Conservation (phyloP, 768 basidiomycete species). For the Leccinum obscurum region DNA sequence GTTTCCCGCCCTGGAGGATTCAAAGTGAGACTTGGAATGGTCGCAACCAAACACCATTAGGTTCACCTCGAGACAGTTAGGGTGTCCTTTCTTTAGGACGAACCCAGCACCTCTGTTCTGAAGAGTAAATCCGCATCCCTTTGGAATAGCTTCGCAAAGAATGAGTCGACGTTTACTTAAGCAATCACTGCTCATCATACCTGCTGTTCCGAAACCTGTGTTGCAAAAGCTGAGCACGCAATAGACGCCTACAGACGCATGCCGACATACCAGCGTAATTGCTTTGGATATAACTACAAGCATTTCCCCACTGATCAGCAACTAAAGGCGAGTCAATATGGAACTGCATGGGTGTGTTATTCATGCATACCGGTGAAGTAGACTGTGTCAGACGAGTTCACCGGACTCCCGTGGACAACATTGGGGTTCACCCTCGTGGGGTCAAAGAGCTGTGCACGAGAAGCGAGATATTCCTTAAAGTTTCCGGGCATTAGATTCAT, state of each 20-base stretch:
- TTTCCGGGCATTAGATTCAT: conserved; percentile 6
- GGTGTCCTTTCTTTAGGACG: conserved; percentile 74
- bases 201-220: conserved; percentile 86
- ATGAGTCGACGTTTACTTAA: conserved; percentile 6
- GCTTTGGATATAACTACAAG: conserved; percentile 87
- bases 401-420: conserved; percentile 76
- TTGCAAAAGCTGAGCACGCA: conserved; percentile 5
- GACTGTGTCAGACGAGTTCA: conserved; percentile 88
- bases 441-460: conserved; percentile 80
- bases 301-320: conserved; percentile 85
- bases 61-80: conserved; percentile 75
- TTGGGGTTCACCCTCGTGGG: conserved; percentile 60
- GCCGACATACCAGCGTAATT: conserved; percentile 69
- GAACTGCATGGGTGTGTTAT: not conserved
- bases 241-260: not conserved
- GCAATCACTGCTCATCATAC: conserved; percentile 36
- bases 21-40: not conserved
- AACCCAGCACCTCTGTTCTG: conserved; percentile 94
- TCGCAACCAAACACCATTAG: not conserved
- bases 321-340: conserved; percentile 42
- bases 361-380: conserved; percentile 79
- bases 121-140: conserved; percentile 93
- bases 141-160: conserved; percentile 67
- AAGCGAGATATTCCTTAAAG: conserved; percentile 74
- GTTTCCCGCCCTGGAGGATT: conserved; percentile 67